Base-by-base conservation (phyloP, 257 asterid species). In the Solanum lignicaule region DNA sequence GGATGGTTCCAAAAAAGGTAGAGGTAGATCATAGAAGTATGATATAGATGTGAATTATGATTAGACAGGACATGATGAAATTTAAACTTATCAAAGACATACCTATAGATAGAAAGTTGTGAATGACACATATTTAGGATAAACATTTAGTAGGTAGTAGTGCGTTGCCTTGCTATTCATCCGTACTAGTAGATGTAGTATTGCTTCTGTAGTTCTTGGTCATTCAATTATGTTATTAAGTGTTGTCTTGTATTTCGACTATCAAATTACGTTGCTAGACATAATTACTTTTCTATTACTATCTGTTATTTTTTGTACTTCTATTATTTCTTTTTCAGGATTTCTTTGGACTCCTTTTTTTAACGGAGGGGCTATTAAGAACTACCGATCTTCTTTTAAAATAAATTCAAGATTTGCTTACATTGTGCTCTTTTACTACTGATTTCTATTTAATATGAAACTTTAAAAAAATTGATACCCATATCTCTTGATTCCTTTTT, bases 241-340 rank as follows among this genome's bases (percentile, higher is more conserved):
- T 21, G 5, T 58, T 58, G 5, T 21, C 1, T 7, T 58, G 11
- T 20, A 58, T 21, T 20, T 58, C 1, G 5, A 21, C 5, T 58
- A 20, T 7, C 25, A 21, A 0, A 58, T 55, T 55, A 18, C 4
- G 11, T 55, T 55, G 65, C 9, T 46, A 46, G 14, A 46, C 0
- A 55, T 55, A 21, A 8, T 55, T 55, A 55, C 65, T 55, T 3
- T 18, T 8, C 0, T 55, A 7, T 7, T 55, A 3, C 5, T 7
- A 2, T 15, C 0, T 20, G n/a, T 55, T 7, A 0, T 55, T 7
- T 55, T 8, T 21, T 55, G 11, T 3, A 55, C n/a, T 18, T 18
- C n/a, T 55, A 55, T 55, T 55, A 14, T 46, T 14, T 14, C 7
- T 14, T 46, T 46, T 46, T 46, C 1, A 13, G 7, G 20, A 55